These are phyloP conservation scores for Mollisia scopiformis DNA, from an alignment of 2,329 filamentous ascomycete species.

Conservation along the genomic window DNA sequence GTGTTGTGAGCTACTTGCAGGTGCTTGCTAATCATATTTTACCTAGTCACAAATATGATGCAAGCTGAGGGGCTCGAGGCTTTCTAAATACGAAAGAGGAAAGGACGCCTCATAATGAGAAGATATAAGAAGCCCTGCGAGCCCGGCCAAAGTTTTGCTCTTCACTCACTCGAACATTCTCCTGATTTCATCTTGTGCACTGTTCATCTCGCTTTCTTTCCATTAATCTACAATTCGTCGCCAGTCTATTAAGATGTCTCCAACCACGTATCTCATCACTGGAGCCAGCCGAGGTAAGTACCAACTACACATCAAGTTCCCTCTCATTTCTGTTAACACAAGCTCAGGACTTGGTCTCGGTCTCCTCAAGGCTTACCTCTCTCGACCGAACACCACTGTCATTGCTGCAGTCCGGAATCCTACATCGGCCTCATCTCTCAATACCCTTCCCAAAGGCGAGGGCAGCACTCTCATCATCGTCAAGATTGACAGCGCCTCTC, in stretches of 20 bases:
- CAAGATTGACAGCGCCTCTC: constrained; percentile 44
- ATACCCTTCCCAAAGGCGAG: constrained; percentile 39
- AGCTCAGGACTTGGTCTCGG: constrained; percentile 15
- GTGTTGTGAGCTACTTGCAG: not conserved
- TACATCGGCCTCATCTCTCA: constrained; percentile 36
- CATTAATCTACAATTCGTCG: not conserved
- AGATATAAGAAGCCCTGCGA: not conserved
- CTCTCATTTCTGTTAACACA: constrained; percentile 3
- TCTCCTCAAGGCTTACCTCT: constrained; percentile 14
- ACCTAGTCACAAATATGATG: not conserved
- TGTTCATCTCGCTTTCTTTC: not conserved
- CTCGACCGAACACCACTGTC: constrained; percentile 14
- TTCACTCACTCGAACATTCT: not conserved
- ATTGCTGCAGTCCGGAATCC: constrained; percentile 17
- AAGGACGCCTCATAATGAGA: not conserved
- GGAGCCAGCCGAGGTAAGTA: constrained; percentile 31
- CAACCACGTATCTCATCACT: constrained; percentile 31
- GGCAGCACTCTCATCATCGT: constrained; percentile 44
- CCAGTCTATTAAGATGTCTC: not conserved
- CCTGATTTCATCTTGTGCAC: not conserved
- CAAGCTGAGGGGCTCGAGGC: not conserved
- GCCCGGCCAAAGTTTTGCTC: not conserved
- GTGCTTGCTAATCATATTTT: not conserved
- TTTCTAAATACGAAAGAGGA: not conserved
- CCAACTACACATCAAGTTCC: constrained; percentile 16